Evolutionary conservation across 768 basidiomycete genomes (phyloP).

Genomic region (Pisolithus microcarpus): DNA sequence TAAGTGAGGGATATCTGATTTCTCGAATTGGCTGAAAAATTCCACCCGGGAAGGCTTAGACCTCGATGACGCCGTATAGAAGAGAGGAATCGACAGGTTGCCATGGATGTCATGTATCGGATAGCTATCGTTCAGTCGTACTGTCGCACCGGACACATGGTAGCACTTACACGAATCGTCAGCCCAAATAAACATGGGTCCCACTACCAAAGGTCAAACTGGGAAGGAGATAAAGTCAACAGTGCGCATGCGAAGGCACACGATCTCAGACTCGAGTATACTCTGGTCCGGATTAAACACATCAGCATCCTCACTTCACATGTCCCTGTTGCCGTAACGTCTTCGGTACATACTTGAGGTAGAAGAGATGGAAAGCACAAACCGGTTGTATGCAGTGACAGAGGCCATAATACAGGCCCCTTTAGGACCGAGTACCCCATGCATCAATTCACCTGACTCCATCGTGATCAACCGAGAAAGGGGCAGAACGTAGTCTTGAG

Average conservation of each 20-base stretch:
- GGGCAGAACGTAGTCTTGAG: conserved; percentile 50
- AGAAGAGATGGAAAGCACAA: neutral
- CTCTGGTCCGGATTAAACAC: conserved; percentile 22
- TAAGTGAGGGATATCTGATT: conserved; percentile 25
- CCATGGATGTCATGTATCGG: neutral
- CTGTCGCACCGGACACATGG: too few relatives aligned
- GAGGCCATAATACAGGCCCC: conserved; percentile 47
- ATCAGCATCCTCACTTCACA: conserved; percentile 28
- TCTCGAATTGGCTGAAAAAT: conserved; percentile 47
- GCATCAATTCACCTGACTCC: conserved; percentile 36
- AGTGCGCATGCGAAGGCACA: neutral
- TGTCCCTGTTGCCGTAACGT: conserved; percentile 15
- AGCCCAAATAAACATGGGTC: conserved; percentile 20
- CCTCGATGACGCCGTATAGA: conserved; percentile 34
- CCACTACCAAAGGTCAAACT: conserved; percentile 27
- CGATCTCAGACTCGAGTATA: conserved; percentile 23
- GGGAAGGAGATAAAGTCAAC: neutral
- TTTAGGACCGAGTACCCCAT: conserved; percentile 41
- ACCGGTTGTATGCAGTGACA: conserved; percentile 52
- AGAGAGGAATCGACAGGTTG: neutral
- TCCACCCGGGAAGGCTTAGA: conserved; percentile 53
- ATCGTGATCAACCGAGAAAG: conserved; percentile 47
- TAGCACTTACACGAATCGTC: conserved; percentile 25
- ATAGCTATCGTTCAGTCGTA: neutral
- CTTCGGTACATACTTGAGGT: neutral